These are phyloP conservation scores for Arachis hypogaea DNA, from an alignment of 306 rosid genomes.

Conservation along the genomic window DNA sequence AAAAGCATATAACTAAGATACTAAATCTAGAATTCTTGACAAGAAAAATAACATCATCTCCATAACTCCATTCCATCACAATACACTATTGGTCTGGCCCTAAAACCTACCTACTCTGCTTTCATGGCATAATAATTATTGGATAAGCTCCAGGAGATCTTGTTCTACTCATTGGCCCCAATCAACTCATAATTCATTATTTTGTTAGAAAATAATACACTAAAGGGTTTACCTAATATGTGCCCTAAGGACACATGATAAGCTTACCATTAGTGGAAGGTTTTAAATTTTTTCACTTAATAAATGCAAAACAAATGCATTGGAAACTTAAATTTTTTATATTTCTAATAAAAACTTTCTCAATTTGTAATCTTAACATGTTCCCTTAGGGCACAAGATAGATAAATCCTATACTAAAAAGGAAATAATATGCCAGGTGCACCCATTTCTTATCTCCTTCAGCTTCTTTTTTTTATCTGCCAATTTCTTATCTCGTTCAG, in stretches of 20 bases:
- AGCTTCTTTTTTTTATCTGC: constrained; percentile 3
- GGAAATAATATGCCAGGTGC: neutral
- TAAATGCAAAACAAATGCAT: too few relatives aligned
- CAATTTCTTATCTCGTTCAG: constrained; percentile 19
- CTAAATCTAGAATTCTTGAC: constrained; percentile 30
- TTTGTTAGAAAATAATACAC: constrained; percentile 19
- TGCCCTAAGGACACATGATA: too few relatives aligned
- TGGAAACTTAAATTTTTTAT: too few relatives aligned
- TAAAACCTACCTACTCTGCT: constrained; percentile 26
- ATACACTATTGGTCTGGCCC: constrained; percentile 15
- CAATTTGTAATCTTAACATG: too few relatives aligned
- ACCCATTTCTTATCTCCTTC: constrained; percentile 17
- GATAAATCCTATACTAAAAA: neutral
- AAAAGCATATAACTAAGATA: constrained; percentile 22
- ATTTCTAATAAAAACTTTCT: too few relatives aligned
- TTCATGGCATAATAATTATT: constrained; percentile 23
- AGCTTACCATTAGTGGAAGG: too few relatives aligned
- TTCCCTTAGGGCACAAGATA: too few relatives aligned
- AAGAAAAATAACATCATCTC: constrained; percentile 28
- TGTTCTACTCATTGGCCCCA: constrained; percentile 27
- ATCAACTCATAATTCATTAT: constrained; percentile 13
- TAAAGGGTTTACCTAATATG: neutral
- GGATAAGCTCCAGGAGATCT: constrained; percentile 21
- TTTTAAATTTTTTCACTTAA: too few relatives aligned
- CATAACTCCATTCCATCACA: constrained; percentile 29